These are phyloP conservation scores for Beta vulgaris DNA, from an alignment of 148 eudicot genomes.

Conservation along the genomic window DNA sequence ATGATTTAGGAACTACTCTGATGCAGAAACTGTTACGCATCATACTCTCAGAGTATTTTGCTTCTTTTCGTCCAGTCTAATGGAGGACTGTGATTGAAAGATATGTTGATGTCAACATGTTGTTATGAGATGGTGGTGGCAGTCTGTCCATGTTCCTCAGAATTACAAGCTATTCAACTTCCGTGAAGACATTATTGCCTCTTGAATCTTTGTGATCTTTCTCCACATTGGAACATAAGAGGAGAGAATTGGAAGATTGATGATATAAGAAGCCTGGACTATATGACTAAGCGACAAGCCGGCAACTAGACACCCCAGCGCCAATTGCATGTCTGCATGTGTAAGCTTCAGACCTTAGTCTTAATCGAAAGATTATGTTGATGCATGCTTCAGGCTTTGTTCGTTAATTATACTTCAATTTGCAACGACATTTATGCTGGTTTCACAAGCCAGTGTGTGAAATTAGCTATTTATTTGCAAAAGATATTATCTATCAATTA, in stretches of 20 bases:
- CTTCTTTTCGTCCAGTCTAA: neutral
- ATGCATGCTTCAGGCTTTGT: neutral
- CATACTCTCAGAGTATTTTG: neutral
- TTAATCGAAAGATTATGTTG: neutral
- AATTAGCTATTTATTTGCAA: neutral
- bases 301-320: neutral
- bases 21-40: neutral
- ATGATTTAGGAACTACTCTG: neutral
- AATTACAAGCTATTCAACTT: neutral
- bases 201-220: neutral
- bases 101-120: neutral
- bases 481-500: neutral
- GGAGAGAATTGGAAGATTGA: neutral
- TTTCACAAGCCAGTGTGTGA: neutral
- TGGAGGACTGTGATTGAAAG: neutral
- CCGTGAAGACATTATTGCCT: neutral
- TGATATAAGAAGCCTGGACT: neutral
- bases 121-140: neutral
- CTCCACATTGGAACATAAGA: neutral
- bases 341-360: neutral
- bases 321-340: neutral
- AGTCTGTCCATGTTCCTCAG: neutral
- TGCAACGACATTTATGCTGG: neutral
- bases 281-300: neutral
- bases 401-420: neutral